Evolutionary conservation across 768 basidiomycete genomes (phyloP), one percentile per base, ranked within the genome.

Genomic region (Mycena olivaceomarginata): DNA sequence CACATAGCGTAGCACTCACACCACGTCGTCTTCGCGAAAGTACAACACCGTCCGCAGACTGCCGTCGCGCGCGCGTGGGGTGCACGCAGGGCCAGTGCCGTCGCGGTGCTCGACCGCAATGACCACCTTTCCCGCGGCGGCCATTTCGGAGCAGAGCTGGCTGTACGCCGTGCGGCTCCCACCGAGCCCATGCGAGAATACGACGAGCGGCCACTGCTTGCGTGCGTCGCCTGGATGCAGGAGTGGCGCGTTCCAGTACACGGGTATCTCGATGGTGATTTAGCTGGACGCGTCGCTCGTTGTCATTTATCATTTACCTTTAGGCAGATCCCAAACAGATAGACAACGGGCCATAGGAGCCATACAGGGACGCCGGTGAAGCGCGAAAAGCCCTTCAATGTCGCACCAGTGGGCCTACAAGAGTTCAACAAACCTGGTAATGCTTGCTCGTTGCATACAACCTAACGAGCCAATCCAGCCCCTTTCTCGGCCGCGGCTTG

Each of bases 171-270:
- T 94, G 25, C 93, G 87, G 57, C 90, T 92, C 5, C 96, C 96
- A 22, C 92, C 94, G 25, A 97, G 90, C 22, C 96, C 96, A 86
- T 97, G 96, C 12, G 94, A 95, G 85, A 97, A 97, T 53, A 97
- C 89, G 41, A 96, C 91, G 41, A 97, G 89, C 0, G 95, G 95
- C 95, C 95, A 95, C 64, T 90, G 89, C 20, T 85, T 83, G 65
- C 31, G n/a, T 5, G 63, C 39, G 39, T 80, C 76, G 5, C 80
- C 80, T 13, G 88, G 89, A 48, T 85, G 81, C 5, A 92, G 87
- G 25, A 93, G 90, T 6, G 91, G 90, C 4, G 92, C 92, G 72
- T 91, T 90, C 13, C 84, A 83, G 79, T 91, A 88, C 31, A 90
- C 90, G n/a, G 93, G 92, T 71, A 93, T 89, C 92, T 93, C 46